A percentile compares a stretch with the other conserved stretches of the same genome.
Evolutionary conservation across 108 stramenopile species (phyloP).

Genomic region (Asterionellopsis glacialis): DNA sequence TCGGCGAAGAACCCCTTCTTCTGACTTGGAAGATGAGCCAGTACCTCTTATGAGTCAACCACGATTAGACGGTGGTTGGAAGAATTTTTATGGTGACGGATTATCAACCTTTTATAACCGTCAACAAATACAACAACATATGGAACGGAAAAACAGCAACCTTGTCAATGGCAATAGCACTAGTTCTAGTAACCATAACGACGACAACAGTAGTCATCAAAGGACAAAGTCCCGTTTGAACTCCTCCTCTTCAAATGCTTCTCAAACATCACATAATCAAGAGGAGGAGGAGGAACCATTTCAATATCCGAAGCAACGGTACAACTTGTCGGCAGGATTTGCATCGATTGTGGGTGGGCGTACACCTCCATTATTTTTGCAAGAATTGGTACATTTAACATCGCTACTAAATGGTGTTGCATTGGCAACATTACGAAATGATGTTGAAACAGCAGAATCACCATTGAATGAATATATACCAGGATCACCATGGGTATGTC

Average conservation of each 20-base stretch:
- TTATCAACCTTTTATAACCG: slow-evolving; percentile 36
- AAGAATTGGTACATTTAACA: slow-evolving; percentile 70
- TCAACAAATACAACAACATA: too few species aligned
- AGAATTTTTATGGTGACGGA: slow-evolving; percentile 21
- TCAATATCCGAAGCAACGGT: too few species aligned
- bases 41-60: slow-evolving; percentile 37
- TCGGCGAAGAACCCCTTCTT: too few species aligned
- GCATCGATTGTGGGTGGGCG: slow-evolving; percentile 48
- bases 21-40: slow-evolving; percentile 9
- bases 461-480: slow-evolving; percentile 48
- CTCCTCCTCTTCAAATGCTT: too few species aligned
- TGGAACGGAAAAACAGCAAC: background rate
- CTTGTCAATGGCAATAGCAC: too few species aligned
- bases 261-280: too few species aligned
- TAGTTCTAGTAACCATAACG: too few species aligned
- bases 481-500: slow-evolving; percentile 51
- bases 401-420: slow-evolving; percentile 64
- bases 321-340: slow-evolving; percentile 34
- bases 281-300: too few species aligned
- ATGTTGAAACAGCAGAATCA: slow-evolving; percentile 54
- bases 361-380: slow-evolving; percentile 64
- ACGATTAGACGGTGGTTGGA: slow-evolving; percentile 64
- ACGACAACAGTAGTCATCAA: too few species aligned
- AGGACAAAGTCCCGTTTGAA: too few species aligned
- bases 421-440: slow-evolving; percentile 69